Percentiles rank a stretch among this genome's conserved stretches.
Conservation (phyloP, 2,329 filamentous ascomycete species). For the Xylariaceae sp. region DNA sequence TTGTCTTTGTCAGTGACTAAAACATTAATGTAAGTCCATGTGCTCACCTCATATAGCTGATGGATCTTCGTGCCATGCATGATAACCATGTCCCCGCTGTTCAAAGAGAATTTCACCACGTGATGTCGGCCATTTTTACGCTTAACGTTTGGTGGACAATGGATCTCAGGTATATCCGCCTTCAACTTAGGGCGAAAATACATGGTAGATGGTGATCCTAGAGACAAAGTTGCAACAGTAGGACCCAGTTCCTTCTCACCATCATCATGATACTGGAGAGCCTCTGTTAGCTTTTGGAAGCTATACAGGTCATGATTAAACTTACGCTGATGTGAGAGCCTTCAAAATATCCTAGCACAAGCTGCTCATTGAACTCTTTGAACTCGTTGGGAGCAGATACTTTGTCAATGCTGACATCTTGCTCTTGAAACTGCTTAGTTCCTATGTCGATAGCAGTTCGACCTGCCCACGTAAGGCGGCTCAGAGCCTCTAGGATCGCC, state of each 20-base stretch:
- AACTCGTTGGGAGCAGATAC: slow-evolving; percentile 22
- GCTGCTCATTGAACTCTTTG: slow-evolving; percentile 57
- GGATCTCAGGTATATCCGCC: slow-evolving; percentile 2
- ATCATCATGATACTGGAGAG: slow-evolving; percentile 58
- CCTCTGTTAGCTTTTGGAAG: slow-evolving; percentile 1
- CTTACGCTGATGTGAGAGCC: slow-evolving; percentile 51
- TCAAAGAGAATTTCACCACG: slow-evolving; percentile 38
- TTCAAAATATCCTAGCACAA: slow-evolving; percentile 60
- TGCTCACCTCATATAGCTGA: slow-evolving; percentile 48
- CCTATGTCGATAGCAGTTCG: slow-evolving; percentile 32
- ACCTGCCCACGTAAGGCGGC: slow-evolving; percentile 53
- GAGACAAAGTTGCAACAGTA: slow-evolving; percentile 56
- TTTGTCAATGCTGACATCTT: slow-evolving; percentile 1
- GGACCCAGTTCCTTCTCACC: slow-evolving; percentile 60
- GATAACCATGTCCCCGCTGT: slow-evolving; percentile 61
- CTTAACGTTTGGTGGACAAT: slow-evolving; percentile 20
- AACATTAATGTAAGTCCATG: neutral
- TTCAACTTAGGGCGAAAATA: slow-evolving; percentile 49
- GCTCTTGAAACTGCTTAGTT: slow-evolving; percentile 9
- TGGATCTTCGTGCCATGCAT: slow-evolving; percentile 61
- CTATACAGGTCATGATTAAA: slow-evolving; percentile 2
- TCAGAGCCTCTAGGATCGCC: slow-evolving; percentile 45
- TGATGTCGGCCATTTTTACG: slow-evolving; percentile 14
- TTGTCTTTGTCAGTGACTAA: neutral
- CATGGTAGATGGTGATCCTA: slow-evolving; percentile 58